Base-by-base conservation (phyloP, 1,284 basidiomycete species). In the Puccinia brachypodii region DNA sequence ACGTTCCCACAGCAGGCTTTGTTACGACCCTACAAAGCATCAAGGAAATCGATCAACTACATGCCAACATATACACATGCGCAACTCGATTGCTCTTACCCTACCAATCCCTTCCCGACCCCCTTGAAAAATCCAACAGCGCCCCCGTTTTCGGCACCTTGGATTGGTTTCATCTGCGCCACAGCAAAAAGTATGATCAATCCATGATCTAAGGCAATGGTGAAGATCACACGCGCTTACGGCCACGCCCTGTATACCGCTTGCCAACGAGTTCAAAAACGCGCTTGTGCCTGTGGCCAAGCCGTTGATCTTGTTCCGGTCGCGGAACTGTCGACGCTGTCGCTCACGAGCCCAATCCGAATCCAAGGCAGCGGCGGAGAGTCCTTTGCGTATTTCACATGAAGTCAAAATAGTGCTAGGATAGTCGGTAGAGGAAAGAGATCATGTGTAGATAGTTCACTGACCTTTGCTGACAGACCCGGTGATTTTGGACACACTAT, bases 91-190 rank as follows among this genome's bases (percentile, higher is more conserved):
- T 62, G 75, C 53, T 77, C 91, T 82, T 86, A 94, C 92, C 96
- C 96, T 81, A 98, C 94, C 76, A 98, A 88, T 13, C 96, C 96
- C 87, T 97, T 98, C 19, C 97, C 97, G 40, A 99, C 91, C 16
- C 97, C 97, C 87, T 97, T 98, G 89, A 98, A 94, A 88, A 99
- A 99, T 4, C 97, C 97, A 47, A 94, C 89, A 0, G 97, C 95
- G 7, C 97, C 97, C 84, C 93, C 95, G 19, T 91, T 90, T 86
- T 99, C 96, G 0, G 97, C 97, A 4, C 97, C 97, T 87, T 99
- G 96, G 68, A 99, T 91, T 0, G 97, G 97, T 86, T 98, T 96
- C 87, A 94, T 91, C 92, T 93, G 84, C 31, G n/a, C 33, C 38
- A 40, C 38, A 73, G 58, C 75, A 38, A 77, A 31, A 40, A 60